phyloP scores from a whole-genome alignment of 2,329 filamentous ascomycete species.

The Penicillium concentricum region DNA sequence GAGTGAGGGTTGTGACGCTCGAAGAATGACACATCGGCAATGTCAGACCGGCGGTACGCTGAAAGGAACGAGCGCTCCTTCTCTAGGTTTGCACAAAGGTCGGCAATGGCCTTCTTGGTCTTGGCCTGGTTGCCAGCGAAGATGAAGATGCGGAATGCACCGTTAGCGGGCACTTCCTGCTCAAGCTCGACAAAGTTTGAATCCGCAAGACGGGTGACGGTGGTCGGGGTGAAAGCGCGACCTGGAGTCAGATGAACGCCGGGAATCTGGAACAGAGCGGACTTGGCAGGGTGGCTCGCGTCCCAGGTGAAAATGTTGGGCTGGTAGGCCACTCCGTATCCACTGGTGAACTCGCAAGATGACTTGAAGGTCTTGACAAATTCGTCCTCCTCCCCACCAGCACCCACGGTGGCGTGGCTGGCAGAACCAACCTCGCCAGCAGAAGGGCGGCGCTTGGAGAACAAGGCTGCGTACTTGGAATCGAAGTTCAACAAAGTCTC shows the following conservation, averaged over 20 bases:
- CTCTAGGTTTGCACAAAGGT: constrained; percentile 66
- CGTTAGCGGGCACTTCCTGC: constrained; percentile 85
- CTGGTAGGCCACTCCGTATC: constrained; percentile 84
- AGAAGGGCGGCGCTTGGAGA: constrained; percentile 74
- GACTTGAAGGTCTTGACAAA: constrained; percentile 91
- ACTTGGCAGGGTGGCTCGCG: constrained; percentile 67
- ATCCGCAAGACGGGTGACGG: constrained; percentile 83
- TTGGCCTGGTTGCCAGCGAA: constrained; percentile 70
- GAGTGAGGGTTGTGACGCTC: constrained; percentile 84
- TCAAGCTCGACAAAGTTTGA: constrained; percentile 88
- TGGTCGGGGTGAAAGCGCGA: constrained; percentile 71
- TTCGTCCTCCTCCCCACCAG: constrained; percentile 55
- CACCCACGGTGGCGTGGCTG: constrained; percentile 38
- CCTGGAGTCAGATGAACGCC: constrained; percentile 69
- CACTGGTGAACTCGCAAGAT: constrained; percentile 86
- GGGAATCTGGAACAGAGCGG: constrained; percentile 65
- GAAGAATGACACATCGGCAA: constrained; percentile 66
- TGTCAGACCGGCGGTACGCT: constrained; percentile 62
- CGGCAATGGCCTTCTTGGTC: constrained; percentile 63
- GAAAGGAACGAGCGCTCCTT: constrained; percentile 71
- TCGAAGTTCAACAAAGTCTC: constrained; percentile 84
- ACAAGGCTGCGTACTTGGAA: constrained; percentile 83
- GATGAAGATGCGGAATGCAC: constrained; percentile 80
- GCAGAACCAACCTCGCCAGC: constrained; percentile 71
- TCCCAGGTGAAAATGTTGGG: constrained; percentile 85